Evolutionary conservation across 495 filamentous ascomycete species (phyloP), one percentile per base, ranked within the genome.

Genomic region (Lepraria neglecta): DNA sequence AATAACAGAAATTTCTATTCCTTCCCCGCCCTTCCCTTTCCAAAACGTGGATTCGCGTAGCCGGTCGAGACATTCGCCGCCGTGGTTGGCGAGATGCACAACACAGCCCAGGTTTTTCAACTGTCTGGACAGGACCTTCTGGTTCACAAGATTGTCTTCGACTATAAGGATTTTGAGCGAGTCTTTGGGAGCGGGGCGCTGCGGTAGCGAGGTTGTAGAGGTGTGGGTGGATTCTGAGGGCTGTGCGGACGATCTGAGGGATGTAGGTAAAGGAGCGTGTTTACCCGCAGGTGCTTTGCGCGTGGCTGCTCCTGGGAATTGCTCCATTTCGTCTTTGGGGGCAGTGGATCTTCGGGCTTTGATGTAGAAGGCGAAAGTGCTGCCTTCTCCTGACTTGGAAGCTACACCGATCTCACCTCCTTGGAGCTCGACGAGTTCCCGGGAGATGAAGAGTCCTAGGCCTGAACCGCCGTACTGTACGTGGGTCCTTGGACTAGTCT

Each of bases 361-460:
- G 65, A 91, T 82, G 69, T 91, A 92, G 70, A 95, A 95, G 15
- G 87, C 87, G 73, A 95, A 95, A 0, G 87, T 91, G 69, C 87
- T 90, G 19, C 90, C 90, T 45, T 84, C 71, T 9, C 85, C 88
- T 56, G 85, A 76, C 65, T 84, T 78, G 3, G 87, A 89, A 19
- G 82, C 78, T 1, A 94, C 88, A 2, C 89, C 89, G 59, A 95
- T 91, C 61, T 91, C 87, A 6, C 90, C 90, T 24, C 89, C 89
- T 74, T 92, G 89, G 14, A 94, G 69, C 65, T 92, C 88, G 21
- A 87, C 88, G 9, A 95, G 74, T 58, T 86, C 83, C 43, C 87
- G 77, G 33, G 85, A 89, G 58, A 95, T 91, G 73, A 91, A 95
- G 5, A 95, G 76, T 0, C 90, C 90, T 3, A 95, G 78, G 0